phyloP scores from a whole-genome alignment of 139 green algal genomes.

The Zygnema cylindricum region DNA sequence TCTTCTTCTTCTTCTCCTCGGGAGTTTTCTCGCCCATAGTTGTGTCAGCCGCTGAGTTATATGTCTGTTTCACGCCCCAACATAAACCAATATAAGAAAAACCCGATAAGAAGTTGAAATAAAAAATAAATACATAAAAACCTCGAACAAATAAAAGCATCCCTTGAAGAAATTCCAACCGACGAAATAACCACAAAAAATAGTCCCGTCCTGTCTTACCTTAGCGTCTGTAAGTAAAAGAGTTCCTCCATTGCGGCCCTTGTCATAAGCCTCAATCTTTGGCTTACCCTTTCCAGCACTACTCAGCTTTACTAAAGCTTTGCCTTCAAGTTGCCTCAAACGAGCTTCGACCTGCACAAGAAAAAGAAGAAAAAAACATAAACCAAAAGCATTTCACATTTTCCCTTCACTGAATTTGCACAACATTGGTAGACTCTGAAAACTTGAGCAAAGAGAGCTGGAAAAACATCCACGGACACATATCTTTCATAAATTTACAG shows the following conservation, averaged over 20 bases:
- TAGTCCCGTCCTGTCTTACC: conserved; percentile 15
- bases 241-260: conserved; percentile 29
- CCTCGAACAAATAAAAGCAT: no score
- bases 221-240: conserved; percentile 68
- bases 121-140: no score
- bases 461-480: background rate
- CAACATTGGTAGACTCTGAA: background rate
- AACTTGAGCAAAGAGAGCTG: background rate
- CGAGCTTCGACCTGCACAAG: conserved; percentile 83
- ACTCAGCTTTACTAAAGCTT: conserved; percentile 66
- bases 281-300: conserved; percentile 48
- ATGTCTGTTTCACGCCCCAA: conserved; percentile 25
- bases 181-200: background rate
- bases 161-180: background rate
- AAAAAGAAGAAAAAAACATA: conserved; percentile 22
- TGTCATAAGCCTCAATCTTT: conserved; percentile 61
- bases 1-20: conserved; percentile 77
- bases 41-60: conserved; percentile 50
- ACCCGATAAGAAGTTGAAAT: no score
- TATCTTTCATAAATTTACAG: no score
- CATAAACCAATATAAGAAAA: background rate
- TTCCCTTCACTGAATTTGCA: background rate
- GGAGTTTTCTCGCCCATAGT: conserved; percentile 68
- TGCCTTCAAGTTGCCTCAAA: conserved; percentile 91
- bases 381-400: conserved; percentile 12